Evolutionary conservation across 116 monocot genomes (phyloP).

Genomic region (Cymodocea nodosa): DNA sequence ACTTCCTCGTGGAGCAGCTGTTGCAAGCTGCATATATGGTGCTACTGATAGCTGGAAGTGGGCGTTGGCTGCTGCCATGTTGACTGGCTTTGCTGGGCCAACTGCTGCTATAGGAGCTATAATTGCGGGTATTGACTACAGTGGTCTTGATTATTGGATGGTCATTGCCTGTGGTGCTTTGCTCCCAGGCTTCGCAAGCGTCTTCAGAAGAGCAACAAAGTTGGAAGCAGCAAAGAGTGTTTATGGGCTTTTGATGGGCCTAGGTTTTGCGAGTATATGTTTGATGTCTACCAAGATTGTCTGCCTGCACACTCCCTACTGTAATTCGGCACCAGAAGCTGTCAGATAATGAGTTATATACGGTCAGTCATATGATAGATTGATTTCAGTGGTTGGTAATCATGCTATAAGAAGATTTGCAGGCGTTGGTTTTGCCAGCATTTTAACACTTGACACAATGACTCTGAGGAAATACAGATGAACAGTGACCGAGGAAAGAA

Average conservation of each 20-base stretch:
- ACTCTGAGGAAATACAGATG: too few relatives aligned
- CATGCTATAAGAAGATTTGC: too few relatives aligned
- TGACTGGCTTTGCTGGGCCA: constrained; percentile 80
- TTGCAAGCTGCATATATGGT: constrained; percentile 85
- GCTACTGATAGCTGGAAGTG: constrained; percentile 84
- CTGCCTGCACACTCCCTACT: constrained; percentile 92
- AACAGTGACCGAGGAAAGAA: too few relatives aligned
- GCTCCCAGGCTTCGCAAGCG: constrained; percentile 53
- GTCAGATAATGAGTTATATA: constrained; percentile 38
- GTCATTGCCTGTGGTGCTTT: constrained; percentile 77
- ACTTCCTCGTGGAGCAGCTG: constrained; percentile 93
- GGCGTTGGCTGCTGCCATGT: constrained; percentile 63
- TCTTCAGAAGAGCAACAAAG: constrained; percentile 42
- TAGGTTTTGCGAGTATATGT: constrained; percentile 58
- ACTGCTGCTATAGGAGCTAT: constrained; percentile 76
- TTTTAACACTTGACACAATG: too few relatives aligned
- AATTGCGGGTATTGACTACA: constrained; percentile 68
- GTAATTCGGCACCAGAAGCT: constrained; percentile 96
- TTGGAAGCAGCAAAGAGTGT: constrained; percentile 41
- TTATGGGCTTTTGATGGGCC: constrained; percentile 63
- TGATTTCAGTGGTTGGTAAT: too few relatives aligned
- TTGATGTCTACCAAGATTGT: constrained; percentile 82
- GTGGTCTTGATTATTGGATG: constrained; percentile 86
- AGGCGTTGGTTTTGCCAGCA: too few relatives aligned
- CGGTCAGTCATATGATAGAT: too few relatives aligned